Percentiles rank a stretch among this genome's conserved stretches.
phyloP scores from a whole-genome alignment of 2,329 filamentous ascomycete species.

The Colletotrichum liaoningense region DNA sequence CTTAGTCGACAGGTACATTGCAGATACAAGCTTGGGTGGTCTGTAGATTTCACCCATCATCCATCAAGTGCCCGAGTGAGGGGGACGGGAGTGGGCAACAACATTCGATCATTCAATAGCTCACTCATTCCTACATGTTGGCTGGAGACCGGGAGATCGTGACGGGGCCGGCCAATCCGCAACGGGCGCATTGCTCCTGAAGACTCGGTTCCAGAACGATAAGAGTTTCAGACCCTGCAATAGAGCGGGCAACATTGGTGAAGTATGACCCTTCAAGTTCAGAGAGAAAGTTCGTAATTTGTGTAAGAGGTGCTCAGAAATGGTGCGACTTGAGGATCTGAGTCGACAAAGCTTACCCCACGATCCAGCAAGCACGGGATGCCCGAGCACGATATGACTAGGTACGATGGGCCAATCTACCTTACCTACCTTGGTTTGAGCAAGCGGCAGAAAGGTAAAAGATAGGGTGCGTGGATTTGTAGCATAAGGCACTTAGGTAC shows the following conservation, averaged over 20 bases:
- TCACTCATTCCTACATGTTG: background rate
- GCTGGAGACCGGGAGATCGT: background rate
- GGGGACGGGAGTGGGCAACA: background rate
- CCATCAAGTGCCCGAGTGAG: background rate
- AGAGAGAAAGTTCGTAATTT: background rate
- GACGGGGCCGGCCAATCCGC: conserved; percentile 13
- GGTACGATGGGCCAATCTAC: background rate
- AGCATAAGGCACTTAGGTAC: too few species aligned
- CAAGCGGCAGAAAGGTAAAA: background rate
- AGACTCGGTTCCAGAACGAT: conserved; percentile 7
- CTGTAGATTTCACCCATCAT: background rate
- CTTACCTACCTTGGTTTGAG: background rate
- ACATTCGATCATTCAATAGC: background rate
- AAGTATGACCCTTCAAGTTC: background rate
- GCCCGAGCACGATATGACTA: background rate
- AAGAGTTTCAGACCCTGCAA: conserved; percentile 30
- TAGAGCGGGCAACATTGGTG: background rate
- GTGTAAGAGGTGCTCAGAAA: background rate
- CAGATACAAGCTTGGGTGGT: background rate
- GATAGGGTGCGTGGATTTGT: background rate
- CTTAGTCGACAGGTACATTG: background rate
- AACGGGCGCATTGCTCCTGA: background rate
- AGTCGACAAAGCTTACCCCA: conserved; percentile 2
- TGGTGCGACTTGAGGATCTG: background rate
- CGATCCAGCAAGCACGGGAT: background rate